These are phyloP conservation scores for Kurtzmaniella quercitrusa DNA, from an alignment of 1,139 yeast genomes.

Conservation along the genomic window DNA sequence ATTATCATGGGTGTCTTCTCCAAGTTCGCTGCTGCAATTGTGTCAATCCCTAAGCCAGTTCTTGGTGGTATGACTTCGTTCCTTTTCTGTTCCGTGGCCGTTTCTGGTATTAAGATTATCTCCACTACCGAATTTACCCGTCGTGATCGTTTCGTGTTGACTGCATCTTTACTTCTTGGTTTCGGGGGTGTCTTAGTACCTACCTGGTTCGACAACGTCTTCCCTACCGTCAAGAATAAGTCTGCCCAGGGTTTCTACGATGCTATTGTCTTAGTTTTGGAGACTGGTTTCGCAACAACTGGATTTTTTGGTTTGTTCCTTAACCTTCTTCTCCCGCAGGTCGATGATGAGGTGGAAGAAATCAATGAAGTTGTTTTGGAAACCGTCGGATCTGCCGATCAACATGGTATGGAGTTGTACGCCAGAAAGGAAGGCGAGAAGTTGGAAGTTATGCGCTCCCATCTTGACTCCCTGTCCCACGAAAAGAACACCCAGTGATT, in stretches of 20 bases:
- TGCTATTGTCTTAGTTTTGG: constrained; percentile 80
- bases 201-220: constrained; percentile 69
- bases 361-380: constrained; percentile 45
- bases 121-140: constrained; percentile 74
- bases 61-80: constrained; percentile 93
- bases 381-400: constrained; percentile 45
- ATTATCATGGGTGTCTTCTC: constrained; percentile 82
- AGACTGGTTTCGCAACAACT: constrained; percentile 81
- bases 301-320: constrained; percentile 74
- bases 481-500: constrained; percentile 1
- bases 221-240: constrained; percentile 64
- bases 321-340: constrained; percentile 71
- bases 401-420: constrained; percentile 34
- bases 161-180: constrained; percentile 74
- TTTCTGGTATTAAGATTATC: constrained; percentile 81
- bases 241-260: constrained; percentile 67
- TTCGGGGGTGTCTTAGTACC: constrained; percentile 75
- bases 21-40: constrained; percentile 86
- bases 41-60: constrained; percentile 78
- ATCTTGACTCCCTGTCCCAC: constrained; percentile 2
- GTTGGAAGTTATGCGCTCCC: constrained; percentile 22
- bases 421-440: constrained; percentile 34
- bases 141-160: constrained; percentile 80
- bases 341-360: constrained; percentile 57
- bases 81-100: constrained; percentile 83